Percentiles rank a stretch among this genome's conserved stretches.
phyloP scores from a whole-genome alignment of 208 protist species.

The Trypanosoma mega region DNA sequence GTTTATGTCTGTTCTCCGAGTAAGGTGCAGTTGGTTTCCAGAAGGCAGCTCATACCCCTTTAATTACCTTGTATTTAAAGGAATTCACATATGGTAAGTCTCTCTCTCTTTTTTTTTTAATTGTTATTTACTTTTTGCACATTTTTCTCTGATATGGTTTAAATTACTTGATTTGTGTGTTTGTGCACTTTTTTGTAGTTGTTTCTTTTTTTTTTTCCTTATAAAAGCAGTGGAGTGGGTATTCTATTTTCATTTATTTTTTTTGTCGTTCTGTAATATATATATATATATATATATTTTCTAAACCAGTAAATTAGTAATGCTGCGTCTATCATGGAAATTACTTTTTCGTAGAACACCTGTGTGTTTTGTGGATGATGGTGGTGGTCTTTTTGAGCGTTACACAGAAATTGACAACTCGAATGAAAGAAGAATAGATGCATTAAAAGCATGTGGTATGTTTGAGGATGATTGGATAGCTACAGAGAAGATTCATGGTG shows the following conservation, averaged over 20 bases:
- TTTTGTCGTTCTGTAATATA: constrained; percentile 1
- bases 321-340: constrained; percentile 20
- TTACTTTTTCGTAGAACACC: constrained; percentile 25
- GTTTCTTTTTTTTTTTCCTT: not conserved
- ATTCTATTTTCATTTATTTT: constrained; percentile 1
- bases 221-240: not conserved
- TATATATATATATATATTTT: constrained; percentile 4
- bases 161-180: no score
- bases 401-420: constrained; percentile 88
- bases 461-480: constrained; percentile 87
- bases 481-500: constrained; percentile 87
- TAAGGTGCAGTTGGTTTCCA: constrained; percentile 47
- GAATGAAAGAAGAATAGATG: constrained; percentile 59
- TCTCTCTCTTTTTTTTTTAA: constrained; percentile 7
- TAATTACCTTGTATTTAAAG: not conserved
- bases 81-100: no score
- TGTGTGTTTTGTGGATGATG: constrained; percentile 31
- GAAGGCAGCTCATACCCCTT: constrained; percentile 50
- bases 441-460: constrained; percentile 39
- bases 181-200: no score
- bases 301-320: constrained; percentile 1
- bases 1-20: constrained; percentile 83
- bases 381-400: constrained; percentile 54
- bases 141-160: not conserved
- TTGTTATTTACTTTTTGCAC: constrained; percentile 10